Conservation (phyloP, 2,329 filamentous ascomycete genomes). For the Seiridium cupressi region DNA sequence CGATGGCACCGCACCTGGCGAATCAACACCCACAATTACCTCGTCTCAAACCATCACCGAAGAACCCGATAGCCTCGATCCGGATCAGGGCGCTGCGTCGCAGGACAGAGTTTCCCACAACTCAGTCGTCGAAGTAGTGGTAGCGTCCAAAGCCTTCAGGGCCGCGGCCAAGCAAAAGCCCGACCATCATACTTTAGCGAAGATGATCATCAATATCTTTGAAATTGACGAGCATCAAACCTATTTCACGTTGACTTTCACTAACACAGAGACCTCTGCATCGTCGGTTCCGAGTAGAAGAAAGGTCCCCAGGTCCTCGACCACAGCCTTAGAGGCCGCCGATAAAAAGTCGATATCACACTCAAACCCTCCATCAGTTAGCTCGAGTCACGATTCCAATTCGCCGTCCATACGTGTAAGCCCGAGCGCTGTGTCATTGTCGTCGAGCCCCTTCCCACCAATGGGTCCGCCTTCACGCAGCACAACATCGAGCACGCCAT, state of each 20-base stretch:
- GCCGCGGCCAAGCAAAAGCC: constrained; percentile 36
- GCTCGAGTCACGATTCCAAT: constrained; percentile 46
- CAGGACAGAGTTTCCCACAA: constrained; percentile 45
- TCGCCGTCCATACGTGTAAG: constrained; percentile 45
- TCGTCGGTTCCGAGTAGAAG: constrained; percentile 33
- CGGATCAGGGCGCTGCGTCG: constrained; percentile 3
- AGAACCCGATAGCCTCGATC: background rate
- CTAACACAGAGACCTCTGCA: constrained; percentile 48
- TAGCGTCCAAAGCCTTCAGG: constrained; percentile 48
- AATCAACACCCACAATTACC: constrained; percentile 34
- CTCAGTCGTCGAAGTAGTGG: constrained; percentile 66
- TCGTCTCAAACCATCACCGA: constrained; percentile 24
- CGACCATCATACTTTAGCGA: constrained; percentile 54
- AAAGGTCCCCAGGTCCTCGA: constrained; percentile 34
- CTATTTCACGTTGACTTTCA: constrained; percentile 76
- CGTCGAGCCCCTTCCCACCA: constrained; percentile 62
- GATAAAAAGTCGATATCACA: constrained; percentile 43
- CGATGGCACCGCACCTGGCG: background rate
- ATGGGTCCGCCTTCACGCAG: constrained; percentile 61
- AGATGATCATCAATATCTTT: constrained; percentile 78
- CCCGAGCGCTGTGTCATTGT: constrained; percentile 52
- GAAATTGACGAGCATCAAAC: constrained; percentile 63
- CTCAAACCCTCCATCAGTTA: constrained; percentile 44
- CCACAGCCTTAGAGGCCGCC: constrained; percentile 38
- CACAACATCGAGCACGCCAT: constrained; percentile 56